Conservation (phyloP, 2,329 filamentous ascomycete genomes). For the Davidsoniella virescens region DNA sequence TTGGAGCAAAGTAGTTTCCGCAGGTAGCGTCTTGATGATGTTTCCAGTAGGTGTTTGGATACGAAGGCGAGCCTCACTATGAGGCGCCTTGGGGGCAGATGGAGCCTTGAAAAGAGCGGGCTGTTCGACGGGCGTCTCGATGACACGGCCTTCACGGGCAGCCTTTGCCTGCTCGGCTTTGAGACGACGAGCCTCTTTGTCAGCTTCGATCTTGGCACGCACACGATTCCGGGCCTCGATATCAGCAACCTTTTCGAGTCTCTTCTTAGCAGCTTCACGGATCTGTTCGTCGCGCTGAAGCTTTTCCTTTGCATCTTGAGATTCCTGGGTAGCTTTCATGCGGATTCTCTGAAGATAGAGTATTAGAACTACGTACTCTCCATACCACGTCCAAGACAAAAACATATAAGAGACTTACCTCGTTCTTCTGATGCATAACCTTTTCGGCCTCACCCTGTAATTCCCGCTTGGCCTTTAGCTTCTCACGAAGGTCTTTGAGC, state of each 20-base stretch:
- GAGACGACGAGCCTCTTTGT: constrained; percentile 74
- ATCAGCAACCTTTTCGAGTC: constrained; percentile 74
- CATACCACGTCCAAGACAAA: not conserved
- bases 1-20: constrained; percentile 85
- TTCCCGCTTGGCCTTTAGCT: constrained; percentile 56
- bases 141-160: constrained; percentile 56
- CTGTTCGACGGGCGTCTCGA: constrained; percentile 25
- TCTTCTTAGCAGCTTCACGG: constrained; percentile 77
- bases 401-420: constrained; percentile 32
- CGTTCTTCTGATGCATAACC: constrained; percentile 69
- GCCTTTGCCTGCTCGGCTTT: constrained; percentile 81
- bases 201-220: constrained; percentile 83
- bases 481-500: constrained; percentile 57
- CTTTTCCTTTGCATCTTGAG: constrained; percentile 79
- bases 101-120: constrained; percentile 30
- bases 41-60: constrained; percentile 61
- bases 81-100: constrained; percentile 40
- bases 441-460: constrained; percentile 56
- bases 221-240: constrained; percentile 75
- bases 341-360: constrained; percentile 42
- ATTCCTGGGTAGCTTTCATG: constrained; percentile 76
- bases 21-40: constrained; percentile 73
- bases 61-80: constrained; percentile 66
- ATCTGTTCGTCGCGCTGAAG: constrained; percentile 75
- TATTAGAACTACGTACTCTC: not conserved